Base-by-base conservation (phyloP, 768 basidiomycete genomes). In the Tylopilus felleus region DNA sequence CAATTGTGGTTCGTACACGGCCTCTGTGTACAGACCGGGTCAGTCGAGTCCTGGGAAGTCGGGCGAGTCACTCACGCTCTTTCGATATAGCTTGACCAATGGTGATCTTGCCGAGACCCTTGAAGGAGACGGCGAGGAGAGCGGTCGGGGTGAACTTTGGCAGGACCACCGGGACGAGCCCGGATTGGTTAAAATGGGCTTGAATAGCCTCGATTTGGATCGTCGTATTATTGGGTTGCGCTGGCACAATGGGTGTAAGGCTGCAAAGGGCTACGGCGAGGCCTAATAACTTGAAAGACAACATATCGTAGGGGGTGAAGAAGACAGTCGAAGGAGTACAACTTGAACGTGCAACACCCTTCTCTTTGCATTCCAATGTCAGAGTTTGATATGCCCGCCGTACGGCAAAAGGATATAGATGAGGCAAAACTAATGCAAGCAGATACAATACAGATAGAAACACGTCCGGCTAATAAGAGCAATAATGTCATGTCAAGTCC, bases 181-280 rank as follows among this genome's bases (percentile, higher is more conserved):
- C 74, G 17, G 84, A 75, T 55, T 80, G 78, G 14, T 61, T 69
- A 68, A 91, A 87, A 68, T 90, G 83, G 21, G 88, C 89, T 64
- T 85, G 72, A 48, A 88, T 81, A 33, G 80, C 82, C 51, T 75
- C 75, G 44, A 88, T 71, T 52, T 77, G 76, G 33, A 84, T 57
- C 21, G 65, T 56, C 31, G 71, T 68, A 51, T 73, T 73, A 52
- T 70, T 71, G 52, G 66, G 60, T 66, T 86, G 83, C 22, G 81
- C 81, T 33, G 66, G 57, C 52, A 71, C 73, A 62, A 78, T 66
- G 29, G 76, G 72, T 29, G 47, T 16, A 1, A 40, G 19, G 25
- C 12, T 45, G 49, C 75, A 61, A 60, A 83, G 62, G 53, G 73
- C 65, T 49, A 78, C 63, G 56, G 72, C 65, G 48, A 63, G 48